Percentiles rank a stretch among this genome's conserved stretches.
These are phyloP conservation scores for Cenococcum geophilum DNA, from an alignment of 495 filamentous ascomycete species.

Conservation along the genomic window DNA sequence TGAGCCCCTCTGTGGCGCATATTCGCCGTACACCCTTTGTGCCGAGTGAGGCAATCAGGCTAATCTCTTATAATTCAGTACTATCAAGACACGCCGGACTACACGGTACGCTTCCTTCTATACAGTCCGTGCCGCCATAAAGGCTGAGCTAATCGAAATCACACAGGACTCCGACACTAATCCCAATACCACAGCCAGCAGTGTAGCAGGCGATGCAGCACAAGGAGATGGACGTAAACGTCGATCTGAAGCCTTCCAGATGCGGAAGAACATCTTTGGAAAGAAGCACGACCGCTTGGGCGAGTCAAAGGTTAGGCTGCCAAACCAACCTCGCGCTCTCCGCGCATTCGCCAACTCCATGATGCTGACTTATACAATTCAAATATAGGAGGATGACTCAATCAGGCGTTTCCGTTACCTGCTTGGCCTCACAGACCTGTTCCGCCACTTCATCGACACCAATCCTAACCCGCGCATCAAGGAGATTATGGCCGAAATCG, in stretches of 20 bases:
- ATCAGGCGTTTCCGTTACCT: conserved; percentile 94
- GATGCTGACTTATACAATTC: not conserved
- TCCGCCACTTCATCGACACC: conserved; percentile 97
- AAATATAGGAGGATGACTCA: conserved; percentile 79
- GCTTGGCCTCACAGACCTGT: conserved; percentile 90
- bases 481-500: conserved; percentile 87
- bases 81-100: conserved; percentile 75
- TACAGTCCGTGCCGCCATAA: not conserved
- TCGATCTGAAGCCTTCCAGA: conserved; percentile 73
- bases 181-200: conserved; percentile 85
- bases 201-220: conserved; percentile 64
- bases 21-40: not conserved
- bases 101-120: conserved; percentile 48
- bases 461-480: conserved; percentile 90
- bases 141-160: conserved; percentile 2
- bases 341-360: conserved; percentile 25
- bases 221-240: conserved; percentile 72
- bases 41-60: not conserved
- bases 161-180: conserved; percentile 80
- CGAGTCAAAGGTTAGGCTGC: conserved; percentile 70
- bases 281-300: conserved; percentile 89
- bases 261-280: conserved; percentile 84
- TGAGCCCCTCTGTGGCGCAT: not conserved
- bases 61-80: conserved; percentile 20
- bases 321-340: not conserved